Conservation (phyloP, 768 basidiomycete genomes). For the Leccinum olivaceopallidum region DNA sequence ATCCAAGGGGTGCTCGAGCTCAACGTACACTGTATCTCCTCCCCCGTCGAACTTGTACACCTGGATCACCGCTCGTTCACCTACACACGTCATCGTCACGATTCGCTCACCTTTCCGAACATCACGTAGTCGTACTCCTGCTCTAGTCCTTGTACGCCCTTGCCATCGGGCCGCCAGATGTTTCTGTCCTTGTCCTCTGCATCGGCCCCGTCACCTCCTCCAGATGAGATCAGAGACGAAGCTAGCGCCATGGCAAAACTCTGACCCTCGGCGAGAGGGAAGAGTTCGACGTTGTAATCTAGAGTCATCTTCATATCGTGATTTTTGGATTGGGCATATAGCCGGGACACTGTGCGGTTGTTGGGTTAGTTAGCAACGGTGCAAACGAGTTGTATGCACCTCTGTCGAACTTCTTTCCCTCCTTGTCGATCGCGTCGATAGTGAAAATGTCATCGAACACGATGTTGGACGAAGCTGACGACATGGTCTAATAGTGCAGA, state of each 20-base stretch:
- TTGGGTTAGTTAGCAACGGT: slow-evolving; percentile 14
- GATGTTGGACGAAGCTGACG: slow-evolving; percentile 65
- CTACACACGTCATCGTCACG: not conserved
- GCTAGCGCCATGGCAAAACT: slow-evolving; percentile 86
- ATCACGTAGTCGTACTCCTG: slow-evolving; percentile 99
- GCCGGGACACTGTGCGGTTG: slow-evolving; percentile 74
- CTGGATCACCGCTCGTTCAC: slow-evolving; percentile 40
- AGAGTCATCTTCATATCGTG: slow-evolving; percentile 91
- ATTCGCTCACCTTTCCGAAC: slow-evolving; percentile 82
- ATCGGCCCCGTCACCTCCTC: slow-evolving; percentile 54
- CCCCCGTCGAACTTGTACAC: slow-evolving; percentile 97
- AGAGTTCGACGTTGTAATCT: slow-evolving; percentile 93
- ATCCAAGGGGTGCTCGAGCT: slow-evolving; percentile 1
- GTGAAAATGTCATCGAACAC: slow-evolving; percentile 95
- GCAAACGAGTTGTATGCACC: slow-evolving; percentile 45
- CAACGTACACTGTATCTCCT: slow-evolving; percentile 74
- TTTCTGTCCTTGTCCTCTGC: slow-evolving; percentile 72
- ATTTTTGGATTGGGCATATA: slow-evolving; percentile 87
- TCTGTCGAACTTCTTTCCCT: slow-evolving; percentile 98
- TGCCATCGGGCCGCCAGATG: slow-evolving; percentile 85
- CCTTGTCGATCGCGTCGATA: slow-evolving; percentile 80
- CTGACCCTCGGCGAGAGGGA: slow-evolving; percentile 67
- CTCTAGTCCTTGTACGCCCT: slow-evolving; percentile 78
- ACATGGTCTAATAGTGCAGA: slow-evolving; percentile 38
- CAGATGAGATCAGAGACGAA: slow-evolving; percentile 64